Base-by-base conservation (phyloP, 306 rosid species). In the Astragalus glycyphyllos region DNA sequence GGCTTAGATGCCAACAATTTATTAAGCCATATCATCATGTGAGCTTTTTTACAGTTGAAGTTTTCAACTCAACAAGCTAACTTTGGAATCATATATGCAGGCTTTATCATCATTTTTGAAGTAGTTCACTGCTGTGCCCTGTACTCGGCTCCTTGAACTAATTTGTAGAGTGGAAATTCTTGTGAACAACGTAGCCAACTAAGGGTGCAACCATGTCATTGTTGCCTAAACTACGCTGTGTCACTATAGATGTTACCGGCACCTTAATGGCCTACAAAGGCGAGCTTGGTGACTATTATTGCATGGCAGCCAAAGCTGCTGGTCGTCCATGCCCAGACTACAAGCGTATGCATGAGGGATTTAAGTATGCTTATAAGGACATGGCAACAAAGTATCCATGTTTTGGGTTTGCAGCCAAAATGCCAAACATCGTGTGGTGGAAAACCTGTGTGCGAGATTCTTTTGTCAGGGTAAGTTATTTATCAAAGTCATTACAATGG, bases 251-350 rank as follows among this genome's bases (percentile, higher is more conserved):
- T 77, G 99, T 91, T 72, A 91, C 99, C 0, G 99, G 97, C 58
- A 94, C 99, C 48, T 80, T 94, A 65, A 68, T 90, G 58, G 99
- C 99, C 59, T 94, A 94, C 95, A 94, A 91, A 83, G 99, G 97
- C 65, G 87, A 94, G 66, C 95, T 94, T 53, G 92, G 99, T 65
- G 99, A 94, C 83, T 94, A 91, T 73, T 94, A 91, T 72, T 94
- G 99, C 86, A 90, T 91, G 97, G 95, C 99, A 49, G 99, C 95
- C 77, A 94, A 90, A 84, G 78, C 99, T 48, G 95, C 58, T n/a
- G 95, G 99, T 68, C 79, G 65, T 59, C 95, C 94, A 38, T 94
- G 97, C 84, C 98, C 97, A 20, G 97, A 87, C 83, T 94, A 94
- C 86, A 86, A 84, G 71, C 93, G 87, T 31, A 71, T 94, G 69